phyloP scores from a whole-genome alignment of 2,329 filamentous ascomycete species.

The Aphanocladium album region DNA sequence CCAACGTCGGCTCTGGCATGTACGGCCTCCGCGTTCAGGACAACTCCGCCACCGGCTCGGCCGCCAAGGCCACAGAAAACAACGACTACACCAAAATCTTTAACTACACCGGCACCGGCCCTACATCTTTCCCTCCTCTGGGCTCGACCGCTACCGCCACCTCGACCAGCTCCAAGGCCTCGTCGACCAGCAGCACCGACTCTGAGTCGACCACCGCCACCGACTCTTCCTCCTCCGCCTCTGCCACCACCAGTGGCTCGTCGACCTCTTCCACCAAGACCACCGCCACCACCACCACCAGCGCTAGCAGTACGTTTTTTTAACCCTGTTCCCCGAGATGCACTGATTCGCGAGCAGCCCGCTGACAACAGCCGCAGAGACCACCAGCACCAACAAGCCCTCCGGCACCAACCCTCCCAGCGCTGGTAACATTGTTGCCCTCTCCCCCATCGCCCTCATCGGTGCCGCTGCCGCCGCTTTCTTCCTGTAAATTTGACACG shows the following conservation, averaged over 20 bases:
- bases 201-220: background rate
- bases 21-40: conserved; percentile 9
- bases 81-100: conserved; percentile 8
- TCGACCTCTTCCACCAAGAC: background rate
- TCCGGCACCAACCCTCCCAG: conserved; percentile 4
- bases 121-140: conserved; percentile 11
- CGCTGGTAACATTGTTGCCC: background rate
- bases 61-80: background rate
- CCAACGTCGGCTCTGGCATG: conserved; percentile 5
- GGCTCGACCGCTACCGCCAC: conserved; percentile 1
- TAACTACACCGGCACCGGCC: conserved; percentile 8
- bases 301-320: background rate
- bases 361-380: background rate
- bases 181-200: background rate
- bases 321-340: background rate
- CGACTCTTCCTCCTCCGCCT: background rate
- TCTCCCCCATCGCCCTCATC: conserved; percentile 7
- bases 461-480: conserved; percentile 5
- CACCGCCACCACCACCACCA: background rate
- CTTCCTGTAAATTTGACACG: background rate
- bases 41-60: conserved; percentile 1
- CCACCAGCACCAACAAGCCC: background rate
- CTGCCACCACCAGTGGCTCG: background rate
- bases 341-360: too few species aligned
- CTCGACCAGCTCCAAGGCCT: background rate